Evolutionary conservation across 225 moss, liverwort and hornwort genomes (phyloP).

Genomic region (Takakia lepidozioides): DNA sequence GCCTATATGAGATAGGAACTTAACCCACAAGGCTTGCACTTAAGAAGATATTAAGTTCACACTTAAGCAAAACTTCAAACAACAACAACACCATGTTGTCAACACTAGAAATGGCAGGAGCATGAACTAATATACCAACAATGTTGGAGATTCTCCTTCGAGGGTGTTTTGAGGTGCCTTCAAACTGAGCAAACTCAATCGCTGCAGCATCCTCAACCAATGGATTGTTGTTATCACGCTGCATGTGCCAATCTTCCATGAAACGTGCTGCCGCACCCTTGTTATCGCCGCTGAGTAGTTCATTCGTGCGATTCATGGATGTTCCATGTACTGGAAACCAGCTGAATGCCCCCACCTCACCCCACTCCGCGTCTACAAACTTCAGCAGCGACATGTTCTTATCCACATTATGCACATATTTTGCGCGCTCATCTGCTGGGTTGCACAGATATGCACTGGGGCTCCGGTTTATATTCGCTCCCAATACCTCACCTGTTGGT

Average conservation of each 20-base stretch:
- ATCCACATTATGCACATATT: constrained; percentile 68
- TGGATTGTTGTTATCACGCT: constrained; percentile 12
- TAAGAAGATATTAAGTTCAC: too few species aligned
- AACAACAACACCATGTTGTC: too few species aligned
- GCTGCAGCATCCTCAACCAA: constrained; percentile 19
- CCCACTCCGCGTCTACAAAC: constrained; percentile 95
- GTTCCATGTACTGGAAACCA: constrained; percentile 99
- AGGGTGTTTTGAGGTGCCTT: constrained; percentile 21
- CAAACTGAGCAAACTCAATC: constrained; percentile 21
- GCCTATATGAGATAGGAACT: too few species aligned
- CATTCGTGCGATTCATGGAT: constrained; percentile 96
- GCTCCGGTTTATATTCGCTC: constrained; percentile 91
- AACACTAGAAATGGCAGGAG: too few species aligned
- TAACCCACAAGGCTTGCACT: too few species aligned
- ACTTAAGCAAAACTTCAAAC: too few species aligned
- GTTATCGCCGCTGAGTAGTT: constrained; percentile 91
- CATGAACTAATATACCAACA: constrained; percentile 12
- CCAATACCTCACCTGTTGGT: constrained; percentile 64
- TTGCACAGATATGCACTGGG: constrained; percentile 91
- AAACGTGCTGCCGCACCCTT: constrained; percentile 96
- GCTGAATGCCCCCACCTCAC: constrained; percentile 80
- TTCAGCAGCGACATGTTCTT: constrained; percentile 81
- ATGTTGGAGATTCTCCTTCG: constrained; percentile 25
- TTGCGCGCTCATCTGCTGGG: constrained; percentile 84
- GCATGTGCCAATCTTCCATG: constrained; percentile 90